Evolutionary conservation across 352 stramenopile genomes (phyloP), one percentile per base, ranked within the genome.

Genomic region (Albugo candida): DNA sequence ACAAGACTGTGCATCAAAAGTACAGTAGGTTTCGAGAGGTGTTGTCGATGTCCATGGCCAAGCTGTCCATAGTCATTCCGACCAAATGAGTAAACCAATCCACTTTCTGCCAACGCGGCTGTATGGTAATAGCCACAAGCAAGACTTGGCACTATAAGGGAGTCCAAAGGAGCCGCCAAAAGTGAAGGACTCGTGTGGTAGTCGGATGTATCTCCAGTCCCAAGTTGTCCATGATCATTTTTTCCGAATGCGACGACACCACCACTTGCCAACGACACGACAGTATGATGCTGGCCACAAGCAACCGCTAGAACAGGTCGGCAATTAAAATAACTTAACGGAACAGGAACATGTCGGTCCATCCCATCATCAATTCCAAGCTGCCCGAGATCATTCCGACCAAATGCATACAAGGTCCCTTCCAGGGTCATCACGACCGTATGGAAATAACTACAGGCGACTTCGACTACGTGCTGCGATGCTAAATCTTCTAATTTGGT

Each of bases 41-140:
- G 68, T 21, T 65, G 58, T 48, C 80, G 82, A 60, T 96, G 79
- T 12, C 87, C 84, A 19, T 95, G 65, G 21, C 87, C 87, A 19
- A 96, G 69, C 49, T 96, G 86, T 1, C 87, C 87, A 46, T 94
- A 96, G 64, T 96, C 86, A 49, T 96, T 96, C 16, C 84, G 59
- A 4, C 87, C 87, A 53, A 96, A 96, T 5, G 76, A 78, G 49
- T 73, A 92, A 37, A 95, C 60, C 27, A 59, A 60, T 13, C 71
- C 81, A 45, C 54, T 59, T 11, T 79, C 65, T 10, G 70, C 77
- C 14, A 94, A 61, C 21, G 72, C 62, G 5, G 92, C 64, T 4
- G 85, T 93, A 59, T 96, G 86, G 54, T 95, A 93, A 50, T 96
- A 96, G 11, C 83, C 86, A 46, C 83, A 95, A 18, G 79, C 74